Evolutionary conservation across 2,329 filamentous ascomycete genomes (phyloP).

Genomic region (Colletotrichum neosansevieriae): DNA sequence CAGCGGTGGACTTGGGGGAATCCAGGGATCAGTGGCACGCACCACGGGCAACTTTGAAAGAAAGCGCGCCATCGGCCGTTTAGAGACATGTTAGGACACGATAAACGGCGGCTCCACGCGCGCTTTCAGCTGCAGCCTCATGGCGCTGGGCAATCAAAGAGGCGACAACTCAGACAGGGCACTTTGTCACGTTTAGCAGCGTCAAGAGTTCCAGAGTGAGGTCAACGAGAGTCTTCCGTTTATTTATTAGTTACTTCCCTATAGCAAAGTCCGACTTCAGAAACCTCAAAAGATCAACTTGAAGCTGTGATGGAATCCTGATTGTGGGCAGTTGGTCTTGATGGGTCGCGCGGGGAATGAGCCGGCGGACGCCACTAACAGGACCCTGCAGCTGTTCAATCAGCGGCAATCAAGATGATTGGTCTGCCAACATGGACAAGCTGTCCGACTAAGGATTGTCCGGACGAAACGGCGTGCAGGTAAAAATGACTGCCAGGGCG

Average conservation of each 20-base stretch:
- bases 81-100: neutral
- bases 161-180: neutral
- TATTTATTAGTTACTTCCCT: no score
- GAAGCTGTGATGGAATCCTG: no score
- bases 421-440: neutral
- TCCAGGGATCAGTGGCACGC: no score
- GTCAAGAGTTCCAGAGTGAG: neutral
- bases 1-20: no score
- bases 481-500: neutral
- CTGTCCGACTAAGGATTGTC: no score
- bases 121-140: constrained; percentile 11
- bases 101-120: constrained; percentile 11
- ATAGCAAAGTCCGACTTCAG: no score
- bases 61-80: constrained; percentile 5
- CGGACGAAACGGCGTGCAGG: neutral
- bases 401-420: neutral
- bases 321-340: neutral
- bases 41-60: no score
- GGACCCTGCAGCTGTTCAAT: constrained; percentile 4
- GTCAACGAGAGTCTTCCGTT: neutral
- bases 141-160: constrained; percentile 26
- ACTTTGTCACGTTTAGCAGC: neutral
- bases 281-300: no score
- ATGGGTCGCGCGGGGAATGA: neutral
- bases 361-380: constrained; percentile 19